Evolutionary conservation across 192 early-diverging fungal species (phyloP).

Genomic region (Chytriomyces sp.): DNA sequence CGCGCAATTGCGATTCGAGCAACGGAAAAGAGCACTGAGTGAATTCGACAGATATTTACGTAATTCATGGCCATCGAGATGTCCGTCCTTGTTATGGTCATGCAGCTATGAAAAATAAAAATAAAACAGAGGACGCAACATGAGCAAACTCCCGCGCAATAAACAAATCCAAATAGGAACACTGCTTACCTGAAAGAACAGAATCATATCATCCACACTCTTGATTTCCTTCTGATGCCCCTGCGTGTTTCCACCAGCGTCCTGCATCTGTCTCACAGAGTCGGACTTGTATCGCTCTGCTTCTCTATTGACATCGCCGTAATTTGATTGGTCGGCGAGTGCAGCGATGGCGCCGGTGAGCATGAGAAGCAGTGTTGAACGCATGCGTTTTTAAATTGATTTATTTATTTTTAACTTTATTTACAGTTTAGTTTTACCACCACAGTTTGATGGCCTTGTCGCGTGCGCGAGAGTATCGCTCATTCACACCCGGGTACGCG

Average conservation of each 20-base stretch:
- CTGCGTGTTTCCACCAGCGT: background rate
- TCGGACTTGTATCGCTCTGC: slow-evolving; percentile 19
- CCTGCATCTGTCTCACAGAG: background rate
- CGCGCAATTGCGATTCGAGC: background rate
- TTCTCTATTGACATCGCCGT: slow-evolving; percentile 18
- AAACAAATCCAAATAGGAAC: background rate
- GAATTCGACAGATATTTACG: slow-evolving; percentile 34
- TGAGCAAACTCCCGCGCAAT: no score
- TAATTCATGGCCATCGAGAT: slow-evolving; percentile 81
- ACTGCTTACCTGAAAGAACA: slow-evolving; percentile 22
- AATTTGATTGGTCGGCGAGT: slow-evolving; percentile 15
- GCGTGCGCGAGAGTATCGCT: background rate
- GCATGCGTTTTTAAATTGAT: background rate
- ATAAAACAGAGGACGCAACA: no score
- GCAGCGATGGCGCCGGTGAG: background rate
- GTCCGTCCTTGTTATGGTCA: slow-evolving; percentile 72
- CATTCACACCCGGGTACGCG: background rate
- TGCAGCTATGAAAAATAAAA: no score
- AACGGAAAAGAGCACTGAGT: background rate
- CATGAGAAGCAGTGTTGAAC: background rate
- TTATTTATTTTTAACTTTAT: slow-evolving; percentile 10
- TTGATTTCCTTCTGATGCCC: slow-evolving; percentile 35
- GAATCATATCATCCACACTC: slow-evolving; percentile 20
- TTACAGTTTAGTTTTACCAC: slow-evolving; percentile 17
- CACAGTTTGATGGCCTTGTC: background rate